Base-by-base conservation (phyloP, 2,329 filamentous ascomycete genomes). In the Cladophialophora psammophila region DNA sequence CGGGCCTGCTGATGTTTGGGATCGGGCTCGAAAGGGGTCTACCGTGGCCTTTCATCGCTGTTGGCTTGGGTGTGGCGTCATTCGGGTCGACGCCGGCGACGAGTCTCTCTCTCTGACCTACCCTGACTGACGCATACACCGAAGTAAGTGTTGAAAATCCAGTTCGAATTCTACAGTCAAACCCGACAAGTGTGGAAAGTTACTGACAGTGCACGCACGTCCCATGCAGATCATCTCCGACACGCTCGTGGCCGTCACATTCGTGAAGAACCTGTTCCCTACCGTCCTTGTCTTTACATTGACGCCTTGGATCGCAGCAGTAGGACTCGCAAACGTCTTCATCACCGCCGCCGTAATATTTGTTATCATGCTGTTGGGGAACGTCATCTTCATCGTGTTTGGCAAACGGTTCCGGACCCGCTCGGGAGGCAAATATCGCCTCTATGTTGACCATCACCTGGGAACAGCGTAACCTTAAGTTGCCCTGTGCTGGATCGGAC, bases 201-300 rank as follows among this genome's bases (percentile, higher is more conserved):
- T 63, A 45, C 52, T 18, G 35, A 60, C 56, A 26, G 26, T 26
- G 26, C 26, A 26, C 26, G 26, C 26, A 26, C 26, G 26, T 26
- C 26, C 26, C 26, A 26, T 38, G 52, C 67, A 84, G 76, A 81
- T 85, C 38, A 76, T 84, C 50, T 81, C 78, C 5, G 82, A 84
- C 63, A 77, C 80, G 0, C 72, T 85, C 4, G 80, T 83, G 3
- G 80, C 74, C 0, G 74, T 85, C 0, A 79, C 79, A 0, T 79
- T 84, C 63, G 71, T 80, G 7, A 78, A 82, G 0, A 84, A 84
- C 55, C 58, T 75, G 0, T 75, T 83, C 48, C 75, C 76, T 18
- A 81, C 79, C 1, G 75, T 79, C 20, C 79, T 84, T 53, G 77
- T 84, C 15, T 84, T 84, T 67, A 78, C 78, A 0, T 73, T 83